Base-by-base conservation (phyloP, 1,139 yeast species). In the Magnusiomyces paraingens region DNA sequence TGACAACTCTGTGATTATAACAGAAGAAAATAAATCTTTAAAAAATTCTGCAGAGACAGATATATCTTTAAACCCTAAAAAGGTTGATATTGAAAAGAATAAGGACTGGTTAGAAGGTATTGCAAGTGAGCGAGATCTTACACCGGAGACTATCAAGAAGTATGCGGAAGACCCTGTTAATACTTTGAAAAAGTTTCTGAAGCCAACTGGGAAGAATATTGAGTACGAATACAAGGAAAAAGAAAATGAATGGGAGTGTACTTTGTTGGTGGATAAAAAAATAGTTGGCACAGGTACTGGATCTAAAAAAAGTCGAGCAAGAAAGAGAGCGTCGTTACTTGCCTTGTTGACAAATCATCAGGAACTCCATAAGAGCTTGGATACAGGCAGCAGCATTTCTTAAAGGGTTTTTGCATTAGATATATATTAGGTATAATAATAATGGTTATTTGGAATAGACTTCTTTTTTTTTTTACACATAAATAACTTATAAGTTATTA, bases 301-400 rank as follows among this genome's bases (percentile, higher is more conserved):
- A n/a, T 43, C 48, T 8, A 43, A 54, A 2, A 41, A 45, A 42
- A 55, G 50, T n/a, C 46, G 52, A 4, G 52, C 55, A 3, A 51
- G 52, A 32, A 55, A 55, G 36, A 44, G 55, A 5, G 55, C 55
- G 12, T 50, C 57, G 3, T 51, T 43, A 26, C 45, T 40, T 36
- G 47, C 57, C 1, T 21, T 55, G 32, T 17, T 53, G 17, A n/a
- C 44, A 21, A 45, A 45, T 32, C 32, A 50, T 40, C 18, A 22
- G 1, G 20, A 14, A 17, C 36, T 55, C 26, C 22, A 47, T 2
- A 44, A 48, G 14, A 46, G 41, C 38, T 8, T 49, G 22, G 43
- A 46, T 5, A 40, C 42, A 21, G 32, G 32, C 8, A 26, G 32
- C 8, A 26, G 32, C 8, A 26, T 26, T 8, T 8, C 32, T 26